These are phyloP conservation scores for Phaffomyces antillensis DNA, from an alignment of 805 yeast genomes.

Conservation along the genomic window DNA sequence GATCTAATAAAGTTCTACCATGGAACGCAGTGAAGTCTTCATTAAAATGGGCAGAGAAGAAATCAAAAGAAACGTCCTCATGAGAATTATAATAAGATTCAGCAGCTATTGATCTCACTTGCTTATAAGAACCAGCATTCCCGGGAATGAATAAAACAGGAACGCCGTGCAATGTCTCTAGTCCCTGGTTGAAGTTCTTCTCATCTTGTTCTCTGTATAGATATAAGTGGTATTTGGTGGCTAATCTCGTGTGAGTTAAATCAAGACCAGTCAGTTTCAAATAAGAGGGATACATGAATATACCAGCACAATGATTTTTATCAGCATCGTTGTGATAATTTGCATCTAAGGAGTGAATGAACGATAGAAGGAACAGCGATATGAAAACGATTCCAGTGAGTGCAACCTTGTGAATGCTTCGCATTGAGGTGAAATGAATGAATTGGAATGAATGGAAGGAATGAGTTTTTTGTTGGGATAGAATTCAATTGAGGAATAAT, in stretches of 20 bases:
- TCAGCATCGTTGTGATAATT: slow-evolving; percentile 4
- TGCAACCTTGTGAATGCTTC: not conserved
- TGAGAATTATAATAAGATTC: slow-evolving; percentile 41
- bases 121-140: slow-evolving; percentile 91
- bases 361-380: slow-evolving; percentile 1
- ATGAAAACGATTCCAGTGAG: slow-evolving; percentile 1
- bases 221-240: slow-evolving; percentile 77
- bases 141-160: slow-evolving; percentile 96
- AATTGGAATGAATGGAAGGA: no score
- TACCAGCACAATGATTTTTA: slow-evolving; percentile 43
- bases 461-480: no score
- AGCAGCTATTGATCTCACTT: slow-evolving; percentile 88
- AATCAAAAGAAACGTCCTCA: slow-evolving; percentile 51
- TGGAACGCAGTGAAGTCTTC: slow-evolving; percentile 96
- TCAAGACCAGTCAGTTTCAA: slow-evolving; percentile 72
- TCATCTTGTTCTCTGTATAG: slow-evolving; percentile 78
- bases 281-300: slow-evolving; percentile 80
- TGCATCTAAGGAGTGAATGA: not conserved
- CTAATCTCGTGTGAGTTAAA: slow-evolving; percentile 56
- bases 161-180: slow-evolving; percentile 45
- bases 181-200: slow-evolving; percentile 45
- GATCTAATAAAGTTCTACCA: slow-evolving; percentile 88
- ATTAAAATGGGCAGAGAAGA: slow-evolving; percentile 88
- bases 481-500: no score
- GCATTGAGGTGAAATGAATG: no score